phyloP scores from a whole-genome alignment of 768 basidiomycete genomes.

The Suillus plorans region DNA sequence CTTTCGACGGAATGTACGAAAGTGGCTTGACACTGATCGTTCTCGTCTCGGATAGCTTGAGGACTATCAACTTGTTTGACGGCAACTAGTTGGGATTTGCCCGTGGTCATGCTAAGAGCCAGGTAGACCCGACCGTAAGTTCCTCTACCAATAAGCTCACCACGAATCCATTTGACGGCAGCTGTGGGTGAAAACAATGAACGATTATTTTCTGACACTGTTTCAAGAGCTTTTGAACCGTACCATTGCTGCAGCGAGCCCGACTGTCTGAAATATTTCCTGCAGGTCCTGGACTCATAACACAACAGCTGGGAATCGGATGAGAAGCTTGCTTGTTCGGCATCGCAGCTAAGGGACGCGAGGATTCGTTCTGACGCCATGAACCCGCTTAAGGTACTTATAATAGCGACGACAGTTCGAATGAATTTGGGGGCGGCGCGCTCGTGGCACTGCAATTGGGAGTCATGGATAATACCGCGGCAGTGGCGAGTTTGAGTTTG shows the following conservation, averaged over 20 bases:
- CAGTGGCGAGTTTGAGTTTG: not conserved
- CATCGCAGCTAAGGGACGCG: not conserved
- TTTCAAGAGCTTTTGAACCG: not conserved
- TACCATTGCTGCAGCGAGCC: constrained; percentile 1
- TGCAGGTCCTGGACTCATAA: not conserved
- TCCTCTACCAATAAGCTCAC: constrained; percentile 95
- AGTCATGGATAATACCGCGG: not conserved
- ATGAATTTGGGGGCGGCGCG: not conserved
- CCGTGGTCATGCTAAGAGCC: constrained; percentile 91
- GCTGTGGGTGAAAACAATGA: constrained; percentile 46
- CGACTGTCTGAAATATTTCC: not conserved
- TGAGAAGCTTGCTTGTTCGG: not conserved
- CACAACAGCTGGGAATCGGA: not conserved
- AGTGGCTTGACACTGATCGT: constrained; percentile 77
- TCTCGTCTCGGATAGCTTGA: constrained; percentile 88
- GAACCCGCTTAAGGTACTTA: not conserved
- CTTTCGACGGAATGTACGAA: constrained; percentile 91
- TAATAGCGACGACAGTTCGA: not conserved
- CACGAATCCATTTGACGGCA: constrained; percentile 97
- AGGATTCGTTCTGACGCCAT: not conserved
- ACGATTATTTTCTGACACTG: not conserved
- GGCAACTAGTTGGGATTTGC: constrained; percentile 92
- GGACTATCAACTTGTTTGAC: constrained; percentile 99
- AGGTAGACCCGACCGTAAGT: constrained; percentile 97
- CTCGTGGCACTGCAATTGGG: not conserved